These are phyloP conservation scores for Monosporozyma yasuniensis DNA, from an alignment of 805 yeast species.

Conservation along the genomic window DNA sequence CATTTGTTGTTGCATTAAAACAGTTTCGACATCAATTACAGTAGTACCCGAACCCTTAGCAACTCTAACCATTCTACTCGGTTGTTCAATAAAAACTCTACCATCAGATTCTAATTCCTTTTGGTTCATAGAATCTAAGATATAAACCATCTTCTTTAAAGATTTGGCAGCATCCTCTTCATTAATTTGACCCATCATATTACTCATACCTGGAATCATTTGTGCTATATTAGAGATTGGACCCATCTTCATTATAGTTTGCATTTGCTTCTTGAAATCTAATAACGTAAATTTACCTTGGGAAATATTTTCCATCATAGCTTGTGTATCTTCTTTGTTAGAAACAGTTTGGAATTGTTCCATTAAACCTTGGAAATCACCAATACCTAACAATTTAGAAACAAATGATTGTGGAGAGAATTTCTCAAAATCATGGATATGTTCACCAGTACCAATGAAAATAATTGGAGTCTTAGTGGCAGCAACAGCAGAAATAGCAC, in stretches of 20 bases:
- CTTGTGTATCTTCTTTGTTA: constrained; percentile 79
- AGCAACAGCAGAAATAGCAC: constrained; percentile 98
- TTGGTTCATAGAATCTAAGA: constrained; percentile 93
- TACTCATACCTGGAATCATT: constrained; percentile 89
- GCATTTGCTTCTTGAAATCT: constrained; percentile 91
- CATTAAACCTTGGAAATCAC: constrained; percentile 87
- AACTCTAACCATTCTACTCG: constrained; percentile 77
- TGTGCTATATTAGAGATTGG: constrained; percentile 88
- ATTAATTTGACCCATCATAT: constrained; percentile 77
- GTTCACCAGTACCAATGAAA: constrained; percentile 98
- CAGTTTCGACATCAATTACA: constrained; percentile 87
- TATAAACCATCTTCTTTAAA: constrained; percentile 79
- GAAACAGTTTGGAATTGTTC: constrained; percentile 76
- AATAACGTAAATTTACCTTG: constrained; percentile 89
- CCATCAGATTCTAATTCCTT: constrained; percentile 90
- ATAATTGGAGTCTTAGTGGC: constrained; percentile 92
- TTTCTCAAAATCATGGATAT: constrained; percentile 82
- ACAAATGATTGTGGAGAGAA: constrained; percentile 85
- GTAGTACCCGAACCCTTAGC: constrained; percentile 93
- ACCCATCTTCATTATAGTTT: constrained; percentile 93
- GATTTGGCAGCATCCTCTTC: constrained; percentile 85
- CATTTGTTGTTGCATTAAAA: constrained; percentile 83
- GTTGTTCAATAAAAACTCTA: constrained; percentile 64
- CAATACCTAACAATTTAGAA: constrained; percentile 88
- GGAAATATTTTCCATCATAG: constrained; percentile 82